Percentiles rank a stretch among this genome's conserved stretches.
Evolutionary conservation across 495 filamentous ascomycete genomes (phyloP).

Genomic region (Tuber aestivum): DNA sequence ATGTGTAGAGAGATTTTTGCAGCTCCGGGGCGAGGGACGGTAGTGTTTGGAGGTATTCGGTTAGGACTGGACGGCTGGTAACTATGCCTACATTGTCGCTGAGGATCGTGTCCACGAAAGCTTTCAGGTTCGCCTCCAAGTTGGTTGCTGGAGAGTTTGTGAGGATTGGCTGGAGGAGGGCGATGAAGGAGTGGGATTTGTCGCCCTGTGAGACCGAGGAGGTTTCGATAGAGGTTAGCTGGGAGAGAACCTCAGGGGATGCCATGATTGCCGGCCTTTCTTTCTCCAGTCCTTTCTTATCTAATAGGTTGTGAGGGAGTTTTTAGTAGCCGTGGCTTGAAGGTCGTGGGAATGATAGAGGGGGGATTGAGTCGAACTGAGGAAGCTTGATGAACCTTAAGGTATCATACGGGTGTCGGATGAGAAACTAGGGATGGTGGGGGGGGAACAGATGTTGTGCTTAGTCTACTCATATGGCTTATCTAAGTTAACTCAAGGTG

Average conservation of each 20-base stretch:
- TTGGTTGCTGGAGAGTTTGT: slow-evolving; percentile 51
- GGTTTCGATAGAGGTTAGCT: slow-evolving; percentile 53
- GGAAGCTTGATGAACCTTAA: background rate
- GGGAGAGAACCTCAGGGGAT: slow-evolving; percentile 54
- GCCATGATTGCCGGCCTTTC: slow-evolving; percentile 47
- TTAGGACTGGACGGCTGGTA: slow-evolving; percentile 63
- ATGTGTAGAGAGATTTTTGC: slow-evolving; percentile 63
- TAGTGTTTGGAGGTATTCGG: slow-evolving; percentile 57
- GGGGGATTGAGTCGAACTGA: background rate
- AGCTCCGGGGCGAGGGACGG: slow-evolving; percentile 49
- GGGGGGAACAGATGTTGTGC: background rate
- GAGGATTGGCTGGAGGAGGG: slow-evolving; percentile 60
- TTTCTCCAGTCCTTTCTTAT: background rate
- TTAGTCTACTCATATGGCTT: too few species aligned
- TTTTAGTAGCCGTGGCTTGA: background rate
- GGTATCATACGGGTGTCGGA: background rate
- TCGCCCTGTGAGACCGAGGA: slow-evolving; percentile 49
- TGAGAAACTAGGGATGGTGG: background rate
- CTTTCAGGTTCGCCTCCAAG: slow-evolving; percentile 60
- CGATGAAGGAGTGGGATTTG: slow-evolving; percentile 59
- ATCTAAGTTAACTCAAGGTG: background rate
- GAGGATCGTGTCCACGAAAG: slow-evolving; percentile 64
- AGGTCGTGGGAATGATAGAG: background rate
- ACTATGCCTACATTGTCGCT: slow-evolving; percentile 67
- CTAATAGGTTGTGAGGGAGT: background rate